phyloP scores from a whole-genome alignment of 768 basidiomycete species.

The Boletus edulis region DNA sequence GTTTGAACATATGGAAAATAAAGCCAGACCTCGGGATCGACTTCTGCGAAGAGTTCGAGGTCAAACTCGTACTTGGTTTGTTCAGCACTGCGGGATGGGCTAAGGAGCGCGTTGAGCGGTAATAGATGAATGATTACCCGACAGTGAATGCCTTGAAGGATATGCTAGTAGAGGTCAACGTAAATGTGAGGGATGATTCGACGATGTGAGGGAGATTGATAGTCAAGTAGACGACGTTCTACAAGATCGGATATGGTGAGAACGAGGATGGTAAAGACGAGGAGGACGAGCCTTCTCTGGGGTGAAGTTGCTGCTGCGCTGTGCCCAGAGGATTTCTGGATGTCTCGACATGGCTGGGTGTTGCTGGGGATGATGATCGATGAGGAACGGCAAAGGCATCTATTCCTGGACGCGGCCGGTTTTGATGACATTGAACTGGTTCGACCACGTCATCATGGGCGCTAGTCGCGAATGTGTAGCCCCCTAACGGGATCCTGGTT shows the following conservation, averaged over 20 bases:
- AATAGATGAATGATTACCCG: slow-evolving; percentile 44
- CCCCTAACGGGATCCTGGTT: too few relatives aligned
- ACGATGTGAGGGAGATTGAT: slow-evolving; percentile 77
- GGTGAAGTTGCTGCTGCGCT: slow-evolving; percentile 70
- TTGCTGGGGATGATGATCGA: slow-evolving; percentile 21
- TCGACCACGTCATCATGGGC: too few relatives aligned
- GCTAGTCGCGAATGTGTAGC: too few relatives aligned
- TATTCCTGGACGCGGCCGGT: too few relatives aligned
- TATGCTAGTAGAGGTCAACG: slow-evolving; percentile 54
- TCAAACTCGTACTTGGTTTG: slow-evolving; percentile 71
- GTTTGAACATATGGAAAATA: slow-evolving; percentile 1
- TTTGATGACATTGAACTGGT: too few relatives aligned
- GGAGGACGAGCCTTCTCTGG: slow-evolving; percentile 60
- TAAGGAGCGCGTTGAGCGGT: slow-evolving; percentile 1
- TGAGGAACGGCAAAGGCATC: background rate
- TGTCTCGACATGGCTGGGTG: slow-evolving; percentile 44
- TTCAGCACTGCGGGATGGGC: slow-evolving; percentile 30
- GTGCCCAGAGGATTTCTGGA: slow-evolving; percentile 95
- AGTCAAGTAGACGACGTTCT: slow-evolving; percentile 89
- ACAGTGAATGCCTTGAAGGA: slow-evolving; percentile 55
- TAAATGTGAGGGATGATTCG: slow-evolving; percentile 53
- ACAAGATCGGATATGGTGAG: background rate
- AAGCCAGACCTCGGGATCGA: slow-evolving; percentile 65
- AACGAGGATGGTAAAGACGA: background rate
- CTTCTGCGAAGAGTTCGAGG: slow-evolving; percentile 72